Evolutionary conservation across 1,139 yeast species (phyloP), one percentile per base, ranked within the genome.

Genomic region (Yamadazyma conglobata): DNA sequence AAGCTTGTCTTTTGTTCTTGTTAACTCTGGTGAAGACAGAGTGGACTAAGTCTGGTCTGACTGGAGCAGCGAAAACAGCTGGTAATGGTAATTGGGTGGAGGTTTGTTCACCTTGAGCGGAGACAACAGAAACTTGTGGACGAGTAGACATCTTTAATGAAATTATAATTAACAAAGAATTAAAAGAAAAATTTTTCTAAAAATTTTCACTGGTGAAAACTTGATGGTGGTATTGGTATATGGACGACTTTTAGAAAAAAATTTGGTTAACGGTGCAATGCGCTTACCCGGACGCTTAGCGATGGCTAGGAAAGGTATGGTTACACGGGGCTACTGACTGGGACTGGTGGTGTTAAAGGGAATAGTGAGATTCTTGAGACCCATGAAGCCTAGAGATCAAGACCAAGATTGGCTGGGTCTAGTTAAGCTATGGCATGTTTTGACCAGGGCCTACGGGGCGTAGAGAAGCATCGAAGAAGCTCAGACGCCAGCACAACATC

Each of bases 1-100:
- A 91, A 70, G 98, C 96, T 79, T 91, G 98, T 78, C 98, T 89
- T 89, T 89, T 89, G 95, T 91, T 91, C 91, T 91, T 91, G 93
- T 89, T 91, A 58, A 91, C 89, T 70, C 91, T 85, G 66, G 91
- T 87, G 81, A 88, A 91, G 56, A 91, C 98, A 66, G 95, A 75
- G 89, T 89, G 98, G 65, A 91, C 96, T 63, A 91, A 77, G 70
- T 91, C 99, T 65, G 96, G 93, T 80, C 99, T 91, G 79, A 91
- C 93, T 72, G 99, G 99, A 64, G 98, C 96, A 72, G 88, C 72
- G 85, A 91, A 91, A 64, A 91, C 96, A 63, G 95, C 95, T 76
- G 99, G 98, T 64, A 91, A 79, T 58, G 95, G 88, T 56, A 89
- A 74, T 59, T 89, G 79, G 58, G 87, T 60, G 56, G 85, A 71